phyloP scores from a whole-genome alignment of 176 grass and related monocot genomes.

The Coix lacrymajobi region DNA sequence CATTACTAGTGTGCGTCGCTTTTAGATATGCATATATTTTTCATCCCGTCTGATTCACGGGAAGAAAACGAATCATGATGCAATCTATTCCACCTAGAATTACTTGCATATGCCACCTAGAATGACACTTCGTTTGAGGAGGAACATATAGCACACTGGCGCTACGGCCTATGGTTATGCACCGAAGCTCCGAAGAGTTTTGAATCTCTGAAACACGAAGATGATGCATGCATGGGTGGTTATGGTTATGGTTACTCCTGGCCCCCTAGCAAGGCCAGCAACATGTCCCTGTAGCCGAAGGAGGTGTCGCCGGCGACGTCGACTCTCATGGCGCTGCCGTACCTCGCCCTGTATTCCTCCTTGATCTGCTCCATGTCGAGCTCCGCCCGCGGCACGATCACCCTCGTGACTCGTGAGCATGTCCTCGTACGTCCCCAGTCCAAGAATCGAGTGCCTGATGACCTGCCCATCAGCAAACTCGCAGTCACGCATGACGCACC shows the following conservation, averaged over 20 bases:
- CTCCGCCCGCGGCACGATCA: slow-evolving; percentile 63
- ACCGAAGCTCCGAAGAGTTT: too few relatives aligned
- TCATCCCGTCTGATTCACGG: too few relatives aligned
- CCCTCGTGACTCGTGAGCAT: slow-evolving; percentile 85
- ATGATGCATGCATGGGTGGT: background rate
- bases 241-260: background rate
- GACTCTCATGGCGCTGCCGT: slow-evolving; percentile 43
- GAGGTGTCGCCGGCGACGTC: slow-evolving; percentile 72
- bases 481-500: background rate
- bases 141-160: background rate
- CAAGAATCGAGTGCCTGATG: slow-evolving; percentile 59
- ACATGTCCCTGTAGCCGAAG: slow-evolving; percentile 55
- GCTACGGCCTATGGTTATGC: background rate
- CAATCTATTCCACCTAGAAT: too few relatives aligned
- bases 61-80: too few relatives aligned
- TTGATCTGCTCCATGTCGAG: slow-evolving; percentile 74
- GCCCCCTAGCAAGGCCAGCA: slow-evolving; percentile 45
- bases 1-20: too few relatives aligned
- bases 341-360: slow-evolving; percentile 53
- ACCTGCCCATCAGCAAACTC: slow-evolving; percentile 31
- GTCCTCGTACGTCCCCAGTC: slow-evolving; percentile 76
- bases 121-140: background rate
- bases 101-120: too few relatives aligned
- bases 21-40: too few relatives aligned
- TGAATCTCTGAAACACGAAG: background rate